Conservation (phyloP, 208 protist genomes). For the Borovskyia barvae region DNA sequence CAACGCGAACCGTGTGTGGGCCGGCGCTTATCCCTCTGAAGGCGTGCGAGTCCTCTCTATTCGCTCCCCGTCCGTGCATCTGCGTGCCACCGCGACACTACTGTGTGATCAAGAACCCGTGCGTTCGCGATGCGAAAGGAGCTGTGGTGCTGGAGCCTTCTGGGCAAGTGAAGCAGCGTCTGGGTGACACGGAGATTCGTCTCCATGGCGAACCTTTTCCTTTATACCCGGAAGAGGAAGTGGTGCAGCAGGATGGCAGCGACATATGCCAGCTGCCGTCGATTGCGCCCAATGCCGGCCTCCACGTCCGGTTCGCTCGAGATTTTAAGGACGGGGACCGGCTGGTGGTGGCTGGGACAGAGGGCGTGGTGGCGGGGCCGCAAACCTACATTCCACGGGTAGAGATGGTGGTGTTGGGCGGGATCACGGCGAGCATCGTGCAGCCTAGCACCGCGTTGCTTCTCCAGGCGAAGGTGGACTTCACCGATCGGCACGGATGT, state of each 20-base stretch:
- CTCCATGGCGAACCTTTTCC: constrained; percentile 90
- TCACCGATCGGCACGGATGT: constrained; percentile 69
- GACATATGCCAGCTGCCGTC: constrained; percentile 67
- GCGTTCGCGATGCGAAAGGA: constrained; percentile 38
- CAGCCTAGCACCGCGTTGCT: constrained; percentile 84
- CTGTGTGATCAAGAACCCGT: constrained; percentile 74
- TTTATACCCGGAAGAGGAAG: constrained; percentile 87
- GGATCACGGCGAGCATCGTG: constrained; percentile 71
- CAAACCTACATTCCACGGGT: constrained; percentile 89
- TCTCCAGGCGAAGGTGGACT: constrained; percentile 70
- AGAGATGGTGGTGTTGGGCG: constrained; percentile 76
- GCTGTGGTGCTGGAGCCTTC: constrained; percentile 43
- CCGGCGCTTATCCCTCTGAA: constrained; percentile 91
- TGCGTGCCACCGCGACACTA: constrained; percentile 67
- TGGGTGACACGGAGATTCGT: constrained; percentile 93
- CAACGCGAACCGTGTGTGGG: constrained; percentile 78
- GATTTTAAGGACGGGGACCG: constrained; percentile 48
- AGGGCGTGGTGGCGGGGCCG: constrained; percentile 92
- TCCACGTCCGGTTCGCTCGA: constrained; percentile 80
- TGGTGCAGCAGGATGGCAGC: constrained; percentile 33
- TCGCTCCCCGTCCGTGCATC: constrained; percentile 75
- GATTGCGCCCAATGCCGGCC: constrained; percentile 76
- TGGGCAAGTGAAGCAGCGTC: constrained; percentile 81
- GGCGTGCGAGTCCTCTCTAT: constrained; percentile 91
- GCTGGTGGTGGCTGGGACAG: constrained; percentile 69